Percentiles rank a stretch among this genome's conserved stretches.
Conservation (phyloP, 2,329 filamentous ascomycete species). For the Botrytis sinoallii region DNA sequence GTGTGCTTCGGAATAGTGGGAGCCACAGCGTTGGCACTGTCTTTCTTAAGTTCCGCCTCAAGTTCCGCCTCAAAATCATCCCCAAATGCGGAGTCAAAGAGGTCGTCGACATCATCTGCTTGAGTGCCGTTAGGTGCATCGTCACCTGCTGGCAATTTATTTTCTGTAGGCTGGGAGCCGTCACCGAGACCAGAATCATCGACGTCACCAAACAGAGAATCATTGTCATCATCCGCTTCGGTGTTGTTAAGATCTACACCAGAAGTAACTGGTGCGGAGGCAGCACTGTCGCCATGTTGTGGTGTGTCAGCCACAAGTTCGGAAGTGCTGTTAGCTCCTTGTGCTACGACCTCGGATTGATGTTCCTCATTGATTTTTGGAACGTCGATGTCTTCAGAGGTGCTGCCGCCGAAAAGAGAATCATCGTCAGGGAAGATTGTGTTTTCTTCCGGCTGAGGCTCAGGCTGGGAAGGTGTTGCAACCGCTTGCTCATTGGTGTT, state of each 20-base stretch:
- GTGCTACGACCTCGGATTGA: fast-evolving
- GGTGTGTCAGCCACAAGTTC: neutral
- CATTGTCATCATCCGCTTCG: neutral
- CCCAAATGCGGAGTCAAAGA: no score
- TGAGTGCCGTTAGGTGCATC: no score
- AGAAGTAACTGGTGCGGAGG: no score
- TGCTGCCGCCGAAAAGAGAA: neutral
- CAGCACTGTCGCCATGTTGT: neutral
- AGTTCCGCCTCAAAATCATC: neutral
- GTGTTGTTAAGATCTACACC: fast-evolving
- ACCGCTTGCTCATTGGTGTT: neutral
- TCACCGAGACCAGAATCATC: neutral
- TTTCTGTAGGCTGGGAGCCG: fast-evolving
- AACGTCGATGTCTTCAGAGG: neutral
- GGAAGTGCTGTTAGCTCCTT: neutral
- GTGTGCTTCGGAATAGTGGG: no score
- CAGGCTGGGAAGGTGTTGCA: fast-evolving
- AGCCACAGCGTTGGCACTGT: neutral
- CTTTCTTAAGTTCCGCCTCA: neutral
- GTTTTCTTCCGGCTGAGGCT: neutral
- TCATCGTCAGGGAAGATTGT: no score
- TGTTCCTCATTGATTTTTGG: no score
- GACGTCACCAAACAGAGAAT: neutral
- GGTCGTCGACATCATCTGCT: neutral
- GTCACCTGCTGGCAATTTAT: fast-evolving